Evolutionary conservation across 2,329 filamentous ascomycete species (phyloP).

Genomic region (Hymenoscyphus scutula): DNA sequence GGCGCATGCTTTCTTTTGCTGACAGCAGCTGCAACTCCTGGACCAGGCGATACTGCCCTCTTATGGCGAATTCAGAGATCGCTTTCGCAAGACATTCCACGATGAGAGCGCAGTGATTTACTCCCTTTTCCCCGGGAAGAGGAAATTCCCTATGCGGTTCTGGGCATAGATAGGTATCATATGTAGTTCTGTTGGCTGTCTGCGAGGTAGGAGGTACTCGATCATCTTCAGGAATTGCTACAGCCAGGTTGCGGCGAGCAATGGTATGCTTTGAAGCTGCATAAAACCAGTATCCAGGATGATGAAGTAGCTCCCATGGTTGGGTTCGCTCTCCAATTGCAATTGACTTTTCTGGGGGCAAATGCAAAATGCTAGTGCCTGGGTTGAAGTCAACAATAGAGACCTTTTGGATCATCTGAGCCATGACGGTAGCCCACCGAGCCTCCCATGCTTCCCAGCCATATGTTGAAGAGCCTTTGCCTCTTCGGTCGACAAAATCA

Average conservation of each 20-base stretch:
- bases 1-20: conserved; percentile 52
- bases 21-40: conserved; percentile 56
- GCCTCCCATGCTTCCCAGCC: conserved; percentile 94
- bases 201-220: conserved; percentile 50
- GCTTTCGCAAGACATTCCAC: conserved; percentile 52
- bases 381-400: conserved; percentile 50
- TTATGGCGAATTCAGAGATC: conserved; percentile 51
- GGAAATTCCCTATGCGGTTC: conserved; percentile 61
- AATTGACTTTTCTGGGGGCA: conserved; percentile 57
- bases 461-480: conserved; percentile 83
- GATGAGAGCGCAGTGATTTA: conserved; percentile 56
- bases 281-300: conserved; percentile 66
- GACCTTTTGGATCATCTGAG: conserved; percentile 55
- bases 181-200: conserved; percentile 47
- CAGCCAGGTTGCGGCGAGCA: conserved; percentile 52
- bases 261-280: conserved; percentile 56
- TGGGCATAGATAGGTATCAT: conserved; percentile 66
- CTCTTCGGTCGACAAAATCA: conserved; percentile 77
- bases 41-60: conserved; percentile 51
- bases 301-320: conserved; percentile 64
- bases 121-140: conserved; percentile 44
- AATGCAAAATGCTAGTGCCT: conserved; percentile 45
- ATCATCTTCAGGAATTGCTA: conserved; percentile 58
- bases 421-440: conserved; percentile 64
- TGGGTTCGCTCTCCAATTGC: conserved; percentile 53